Conservation (phyloP, 1,139 yeast species). For the Ashbya aceris region DNA sequence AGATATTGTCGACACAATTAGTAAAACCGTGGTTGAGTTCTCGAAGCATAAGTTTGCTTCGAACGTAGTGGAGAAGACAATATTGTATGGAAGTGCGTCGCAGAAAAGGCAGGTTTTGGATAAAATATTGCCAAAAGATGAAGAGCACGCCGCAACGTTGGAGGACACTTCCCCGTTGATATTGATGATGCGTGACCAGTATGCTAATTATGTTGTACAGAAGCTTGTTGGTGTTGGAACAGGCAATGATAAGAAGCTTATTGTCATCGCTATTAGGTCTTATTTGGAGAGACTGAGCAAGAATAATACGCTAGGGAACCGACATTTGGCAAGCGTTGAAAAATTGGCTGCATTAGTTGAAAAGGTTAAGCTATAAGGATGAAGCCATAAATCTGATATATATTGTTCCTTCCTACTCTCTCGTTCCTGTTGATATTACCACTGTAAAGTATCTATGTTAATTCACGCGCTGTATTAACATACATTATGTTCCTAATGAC, state of each 20-base stretch:
- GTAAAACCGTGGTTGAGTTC: constrained; percentile 60
- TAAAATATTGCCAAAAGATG: constrained; percentile 31
- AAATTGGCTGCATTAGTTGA: constrained; percentile 44
- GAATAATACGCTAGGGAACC: constrained; percentile 31
- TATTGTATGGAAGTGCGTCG: constrained; percentile 54
- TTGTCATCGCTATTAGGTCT: constrained; percentile 54
- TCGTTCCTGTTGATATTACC: constrained; percentile 6
- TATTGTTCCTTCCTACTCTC: background rate
- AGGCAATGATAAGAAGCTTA: constrained; percentile 52
- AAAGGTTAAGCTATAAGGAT: constrained; percentile 19
- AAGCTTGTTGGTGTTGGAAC: constrained; percentile 78
- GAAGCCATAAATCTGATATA: background rate
- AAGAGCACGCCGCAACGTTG: constrained; percentile 33
- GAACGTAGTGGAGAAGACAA: constrained; percentile 92
- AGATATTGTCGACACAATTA: constrained; percentile 40
- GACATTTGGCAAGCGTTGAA: constrained; percentile 82
- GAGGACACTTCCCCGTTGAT: constrained; percentile 59
- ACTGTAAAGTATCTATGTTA: constrained; percentile 4
- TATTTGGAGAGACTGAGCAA: constrained; percentile 33
- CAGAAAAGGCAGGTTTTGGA: constrained; percentile 55
- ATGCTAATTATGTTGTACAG: constrained; percentile 94
- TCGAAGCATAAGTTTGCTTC: constrained; percentile 96
- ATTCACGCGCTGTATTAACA: too few species aligned
- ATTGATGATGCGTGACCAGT: constrained; percentile 94
- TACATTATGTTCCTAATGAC: background rate